Evolutionary conservation across 164 flowering plant genomes (phyloP), one percentile per base, ranked within the genome.

Genomic region (Saururus chinensis): DNA sequence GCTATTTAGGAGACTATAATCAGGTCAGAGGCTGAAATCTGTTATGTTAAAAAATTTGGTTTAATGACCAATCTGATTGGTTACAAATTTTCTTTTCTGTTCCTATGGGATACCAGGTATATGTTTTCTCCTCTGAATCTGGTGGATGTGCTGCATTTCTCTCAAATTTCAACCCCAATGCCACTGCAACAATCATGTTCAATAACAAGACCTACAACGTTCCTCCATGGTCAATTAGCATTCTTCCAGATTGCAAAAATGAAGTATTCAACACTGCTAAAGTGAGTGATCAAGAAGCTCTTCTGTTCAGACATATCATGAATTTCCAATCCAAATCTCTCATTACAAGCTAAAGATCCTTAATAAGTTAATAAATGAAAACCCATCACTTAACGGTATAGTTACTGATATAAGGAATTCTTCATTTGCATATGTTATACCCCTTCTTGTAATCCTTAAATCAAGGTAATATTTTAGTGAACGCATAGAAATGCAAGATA

Each of bases 211-310:
- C 84, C 68, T 91, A 89, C 61, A 72, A 76, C 60, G 70, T 95
- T 60, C 96, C 98, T 49, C 86, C 99, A 63, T 95, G 99, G 99
- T 91, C 98, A 35, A 84, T 85, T 60, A 91, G 97, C 78, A 87
- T 95, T 63, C 96, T 95, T 71, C 98, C 96, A 56, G 96, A 89
- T 70, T 95, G 97, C 79, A 80, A 64, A 75, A 77, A 81, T 63
- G 93, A 66, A n/a, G 89, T 80, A 54, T 93, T 83, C 35, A 93
- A 93, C 75, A 95, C 99, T 59, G 99, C 99, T 40, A 87, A 60
- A 62, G 99, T 90, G 74, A 75, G 77, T 63, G 49, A n/a, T n/a
- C n/a, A n/a, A n/a, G n/a, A n/a, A 63, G 37, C 37, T 30, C 37
- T 30, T 30, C 6, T 30, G 6, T 6, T 30, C 37, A 30, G 6